Evolutionary conservation across 345 rosid genomes (phyloP).

Genomic region (Eucalyptus cloeziana): DNA sequence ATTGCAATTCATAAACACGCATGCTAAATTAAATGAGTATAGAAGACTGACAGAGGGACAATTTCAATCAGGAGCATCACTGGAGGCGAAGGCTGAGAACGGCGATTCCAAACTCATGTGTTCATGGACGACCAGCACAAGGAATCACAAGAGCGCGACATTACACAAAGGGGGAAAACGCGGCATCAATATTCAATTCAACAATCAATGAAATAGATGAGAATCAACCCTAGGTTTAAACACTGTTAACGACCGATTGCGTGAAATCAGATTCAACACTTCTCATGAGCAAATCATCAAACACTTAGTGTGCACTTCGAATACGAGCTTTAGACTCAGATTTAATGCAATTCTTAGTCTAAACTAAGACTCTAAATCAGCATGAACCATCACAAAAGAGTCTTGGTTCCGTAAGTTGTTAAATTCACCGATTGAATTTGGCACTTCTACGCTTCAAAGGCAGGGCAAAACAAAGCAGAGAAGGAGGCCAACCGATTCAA

Average conservation of each 20-base stretch:
- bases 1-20: no score
- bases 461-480: no score
- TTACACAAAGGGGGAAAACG: background rate
- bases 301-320: background rate
- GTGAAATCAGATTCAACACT: background rate
- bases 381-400: background rate
- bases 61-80: no score
- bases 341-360: background rate
- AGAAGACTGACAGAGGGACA: no score
- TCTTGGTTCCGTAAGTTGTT: no score
- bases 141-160: background rate
- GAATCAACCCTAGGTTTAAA: background rate
- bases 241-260: background rate
- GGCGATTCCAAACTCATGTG: no score
- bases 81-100: accelerated
- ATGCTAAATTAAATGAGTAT: no score
- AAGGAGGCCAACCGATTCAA: no score
- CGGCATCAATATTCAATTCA: background rate
- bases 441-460: background rate
- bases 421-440: background rate
- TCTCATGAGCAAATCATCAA: background rate
- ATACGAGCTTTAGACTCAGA: background rate
- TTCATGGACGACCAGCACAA: no score
- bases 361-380: background rate
- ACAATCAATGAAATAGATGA: background rate